A percentile compares a stretch with the other conserved stretches of the same genome.
Conservation (phyloP, 345 rosid species). For the Hevea brasiliensis region DNA sequence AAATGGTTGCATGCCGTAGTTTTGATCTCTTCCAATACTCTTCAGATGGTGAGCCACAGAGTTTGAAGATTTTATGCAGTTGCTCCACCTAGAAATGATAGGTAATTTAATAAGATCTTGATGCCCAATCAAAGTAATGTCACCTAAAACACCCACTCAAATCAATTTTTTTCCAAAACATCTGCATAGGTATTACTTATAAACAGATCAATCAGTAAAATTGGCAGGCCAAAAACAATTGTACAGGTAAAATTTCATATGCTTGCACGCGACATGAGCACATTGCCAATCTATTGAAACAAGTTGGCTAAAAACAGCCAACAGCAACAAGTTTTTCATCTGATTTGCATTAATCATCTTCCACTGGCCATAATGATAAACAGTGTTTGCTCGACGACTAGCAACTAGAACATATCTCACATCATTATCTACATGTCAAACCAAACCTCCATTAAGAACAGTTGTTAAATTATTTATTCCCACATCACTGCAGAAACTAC, state of each 20-base stretch:
- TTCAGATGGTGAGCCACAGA: slow-evolving; percentile 74
- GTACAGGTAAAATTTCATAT: background rate
- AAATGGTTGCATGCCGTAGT: slow-evolving; percentile 58
- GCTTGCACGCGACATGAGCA: background rate
- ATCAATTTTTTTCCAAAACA: background rate
- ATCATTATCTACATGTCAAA: background rate
- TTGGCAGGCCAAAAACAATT: background rate
- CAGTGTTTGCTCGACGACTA: background rate
- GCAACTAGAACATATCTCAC: too few species aligned
- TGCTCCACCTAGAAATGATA: slow-evolving; percentile 53
- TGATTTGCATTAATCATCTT: background rate
- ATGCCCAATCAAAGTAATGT: background rate
- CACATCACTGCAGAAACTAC: background rate
- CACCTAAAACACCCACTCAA: background rate
- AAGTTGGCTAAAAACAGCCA: background rate
- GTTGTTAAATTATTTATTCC: background rate
- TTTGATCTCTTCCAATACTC: slow-evolving; percentile 67
- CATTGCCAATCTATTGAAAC: background rate
- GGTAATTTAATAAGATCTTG: background rate
- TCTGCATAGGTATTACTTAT: background rate
- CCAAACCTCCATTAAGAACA: background rate
- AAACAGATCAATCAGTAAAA: background rate
- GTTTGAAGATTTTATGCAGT: slow-evolving; percentile 68
- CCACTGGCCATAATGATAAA: background rate
- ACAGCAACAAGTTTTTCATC: background rate